Evolutionary conservation across 2,329 filamentous ascomycete species (phyloP), one percentile per base, ranked within the genome.

Genomic region (Myriosclerotinia duriaeana): DNA sequence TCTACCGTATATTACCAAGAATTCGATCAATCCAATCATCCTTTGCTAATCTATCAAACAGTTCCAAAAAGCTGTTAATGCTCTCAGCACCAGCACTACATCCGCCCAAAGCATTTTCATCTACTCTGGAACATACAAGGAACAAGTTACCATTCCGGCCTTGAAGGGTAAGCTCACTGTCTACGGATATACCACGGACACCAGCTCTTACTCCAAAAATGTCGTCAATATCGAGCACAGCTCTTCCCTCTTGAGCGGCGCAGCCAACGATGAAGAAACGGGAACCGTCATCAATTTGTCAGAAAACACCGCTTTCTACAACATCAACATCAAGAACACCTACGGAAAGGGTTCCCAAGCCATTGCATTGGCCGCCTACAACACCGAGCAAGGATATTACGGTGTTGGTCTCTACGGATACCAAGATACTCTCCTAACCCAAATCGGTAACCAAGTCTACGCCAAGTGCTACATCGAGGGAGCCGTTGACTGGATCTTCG

Each of bases 401-500:
- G 84, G 78, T 52, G 83, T 82, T 68, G 78, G 81, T 62, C 79
- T 88, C 70, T 79, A 79, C 58, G 84, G 85, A 26, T 84, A 80
- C 72, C 84, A 88, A 75, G 85, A 87, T 72, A 86, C 85, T 1
- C 71, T 84, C 58, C 77, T 83, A 5, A 73, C 77, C 56, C 74
- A 85, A 71, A 78, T 77, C 64, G 86, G 85, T 22, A 78, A 80
- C 68, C 81, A 87, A 71, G 73, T 87, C 46, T 88, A 85, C 72
- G 83, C 81, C 36, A 82, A 82, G 68, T 81, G 80, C 69, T 81
- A 83, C 67, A 86, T 88, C 68, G 80, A 83, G 56, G 85, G 85
- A 38, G 82, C 84, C 3, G 83, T 84, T 53, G 86, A 87, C 71
- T 86, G 86, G 72, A 84, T 86, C 70, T 88, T 88, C 73, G 82